These are phyloP conservation scores for Erodium moschatum DNA, from an alignment of 441 rosid species.

Conservation along the genomic window DNA sequence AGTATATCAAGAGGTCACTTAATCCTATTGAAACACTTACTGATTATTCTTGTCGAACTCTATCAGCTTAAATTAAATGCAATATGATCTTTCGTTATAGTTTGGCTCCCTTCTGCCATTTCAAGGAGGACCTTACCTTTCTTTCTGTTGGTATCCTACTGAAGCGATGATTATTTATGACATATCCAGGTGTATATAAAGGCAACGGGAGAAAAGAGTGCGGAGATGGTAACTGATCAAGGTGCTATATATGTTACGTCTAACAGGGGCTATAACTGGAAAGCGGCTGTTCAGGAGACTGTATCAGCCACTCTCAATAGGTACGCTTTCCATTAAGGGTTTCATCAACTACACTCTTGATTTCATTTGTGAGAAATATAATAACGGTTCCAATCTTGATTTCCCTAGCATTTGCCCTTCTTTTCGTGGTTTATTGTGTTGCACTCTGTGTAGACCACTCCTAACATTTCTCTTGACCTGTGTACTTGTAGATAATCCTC, in stretches of 20 bases:
- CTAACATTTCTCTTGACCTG: too few relatives aligned
- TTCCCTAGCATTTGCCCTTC: too few relatives aligned
- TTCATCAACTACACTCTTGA: neutral
- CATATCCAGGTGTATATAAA: conserved; percentile 69
- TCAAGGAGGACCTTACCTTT: neutral
- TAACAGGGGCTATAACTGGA: conserved; percentile 86
- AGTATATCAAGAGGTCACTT: too few relatives aligned
- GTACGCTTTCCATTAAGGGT: conserved; percentile 24
- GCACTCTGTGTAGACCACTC: too few relatives aligned
- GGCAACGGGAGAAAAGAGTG: conserved; percentile 85
- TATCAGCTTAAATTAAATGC: conserved; percentile 4
- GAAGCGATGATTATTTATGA: conserved; percentile 2
- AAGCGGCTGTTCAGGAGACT: conserved; percentile 86
- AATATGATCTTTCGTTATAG: neutral
- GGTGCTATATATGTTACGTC: conserved; percentile 91
- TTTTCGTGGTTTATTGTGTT: too few relatives aligned
- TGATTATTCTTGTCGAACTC: neutral
- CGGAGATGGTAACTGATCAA: conserved; percentile 91
- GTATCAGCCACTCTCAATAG: conserved; percentile 91
- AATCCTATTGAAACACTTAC: too few relatives aligned
- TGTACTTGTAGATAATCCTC: too few relatives aligned
- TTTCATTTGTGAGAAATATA: too few relatives aligned
- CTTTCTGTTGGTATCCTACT: neutral
- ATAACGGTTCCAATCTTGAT: too few relatives aligned
- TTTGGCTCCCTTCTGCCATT: neutral